Percentiles rank a stretch among this genome's conserved stretches.
phyloP scores from a whole-genome alignment of 2,329 filamentous ascomycete genomes.

The Didymella segeticola region DNA sequence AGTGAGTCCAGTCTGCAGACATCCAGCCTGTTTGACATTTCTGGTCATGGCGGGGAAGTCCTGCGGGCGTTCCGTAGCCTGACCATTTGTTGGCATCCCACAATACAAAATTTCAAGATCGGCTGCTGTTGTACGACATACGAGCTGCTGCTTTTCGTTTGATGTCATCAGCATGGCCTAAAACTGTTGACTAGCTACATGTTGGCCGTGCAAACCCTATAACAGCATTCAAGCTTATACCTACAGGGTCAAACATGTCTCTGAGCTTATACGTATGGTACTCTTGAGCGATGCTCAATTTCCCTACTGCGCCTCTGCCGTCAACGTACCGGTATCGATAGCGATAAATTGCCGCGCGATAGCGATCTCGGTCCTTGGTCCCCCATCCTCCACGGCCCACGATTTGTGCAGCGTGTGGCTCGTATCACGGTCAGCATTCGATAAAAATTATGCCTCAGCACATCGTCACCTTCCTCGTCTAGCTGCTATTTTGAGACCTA shows the following conservation, averaged over 20 bases:
- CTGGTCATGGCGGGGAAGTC: slow-evolving; percentile 16
- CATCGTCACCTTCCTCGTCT: slow-evolving; percentile 26
- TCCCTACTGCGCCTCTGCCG: slow-evolving; percentile 18
- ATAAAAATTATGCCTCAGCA: slow-evolving; percentile 36
- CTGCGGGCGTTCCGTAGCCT: slow-evolving; percentile 6
- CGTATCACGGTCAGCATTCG: slow-evolving; percentile 45
- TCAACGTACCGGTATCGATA: slow-evolving; percentile 24
- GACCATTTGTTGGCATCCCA: slow-evolving; percentile 13
- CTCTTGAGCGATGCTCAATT: not conserved
- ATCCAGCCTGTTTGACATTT: slow-evolving; percentile 19
- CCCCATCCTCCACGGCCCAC: not conserved
- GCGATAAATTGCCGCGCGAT: slow-evolving; percentile 3
- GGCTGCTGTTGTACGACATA: slow-evolving; percentile 9
- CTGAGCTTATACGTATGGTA: not conserved
- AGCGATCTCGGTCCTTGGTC: slow-evolving; percentile 1
- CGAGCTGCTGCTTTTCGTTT: slow-evolving; percentile 10
- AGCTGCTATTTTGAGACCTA: slow-evolving; percentile 44
- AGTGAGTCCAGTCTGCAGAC: slow-evolving; percentile 20
- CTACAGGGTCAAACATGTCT: not conserved
- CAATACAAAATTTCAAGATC: slow-evolving; percentile 2
- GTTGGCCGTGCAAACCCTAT: not conserved
- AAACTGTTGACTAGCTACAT: slow-evolving; percentile 6
- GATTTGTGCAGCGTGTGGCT: slow-evolving; percentile 38
- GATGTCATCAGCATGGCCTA: slow-evolving; percentile 1
- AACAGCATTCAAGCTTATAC: not conserved